Percentiles rank a stretch among this genome's conserved stretches.
Conservation (phyloP, 495 filamentous ascomycete genomes). For the Xylaria nigripes region DNA sequence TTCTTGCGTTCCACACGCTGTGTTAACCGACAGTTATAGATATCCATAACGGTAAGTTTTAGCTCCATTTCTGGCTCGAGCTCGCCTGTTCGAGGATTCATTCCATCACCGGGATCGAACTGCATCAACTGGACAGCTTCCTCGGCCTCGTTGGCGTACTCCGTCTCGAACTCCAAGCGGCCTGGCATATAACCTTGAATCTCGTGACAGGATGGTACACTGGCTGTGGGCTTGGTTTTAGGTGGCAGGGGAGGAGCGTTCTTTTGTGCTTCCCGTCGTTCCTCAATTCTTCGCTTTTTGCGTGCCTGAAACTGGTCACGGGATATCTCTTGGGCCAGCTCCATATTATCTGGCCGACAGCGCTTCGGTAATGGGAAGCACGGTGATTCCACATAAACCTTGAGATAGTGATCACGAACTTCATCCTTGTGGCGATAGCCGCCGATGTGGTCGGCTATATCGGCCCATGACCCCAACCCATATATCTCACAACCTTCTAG, state of each 20-base stretch:
- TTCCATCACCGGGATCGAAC: slow-evolving; percentile 90
- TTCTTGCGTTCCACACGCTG: slow-evolving; percentile 92
- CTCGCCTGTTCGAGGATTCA: slow-evolving; percentile 72
- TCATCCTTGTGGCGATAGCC: slow-evolving; percentile 92
- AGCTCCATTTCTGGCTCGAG: slow-evolving; percentile 91
- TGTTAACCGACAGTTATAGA: slow-evolving; percentile 90
- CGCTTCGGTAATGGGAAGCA: slow-evolving; percentile 79
- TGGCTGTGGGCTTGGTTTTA: slow-evolving; percentile 91
- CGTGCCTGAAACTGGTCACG: slow-evolving; percentile 87
- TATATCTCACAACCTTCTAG: slow-evolving; percentile 97
- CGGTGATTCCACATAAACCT: slow-evolving; percentile 74
- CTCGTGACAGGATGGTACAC: slow-evolving; percentile 91
- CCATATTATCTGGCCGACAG: slow-evolving; percentile 71
- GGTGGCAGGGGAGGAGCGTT: slow-evolving; percentile 75
- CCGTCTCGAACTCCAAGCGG: slow-evolving; percentile 93
- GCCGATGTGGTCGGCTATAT: slow-evolving; percentile 96
- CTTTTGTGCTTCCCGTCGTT: slow-evolving; percentile 79
- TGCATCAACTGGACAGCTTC: slow-evolving; percentile 97
- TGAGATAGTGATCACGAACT: slow-evolving; percentile 84
- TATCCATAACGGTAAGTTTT: slow-evolving; percentile 97
- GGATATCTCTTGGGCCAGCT: slow-evolving; percentile 66
- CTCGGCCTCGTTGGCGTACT: slow-evolving; percentile 95
- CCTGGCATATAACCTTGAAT: slow-evolving; percentile 99
- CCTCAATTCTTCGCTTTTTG: slow-evolving; percentile 93
- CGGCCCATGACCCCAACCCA: slow-evolving; percentile 92